Base-by-base conservation (phyloP, 1,139 yeast genomes). In the Suhomyces bokatorum region DNA sequence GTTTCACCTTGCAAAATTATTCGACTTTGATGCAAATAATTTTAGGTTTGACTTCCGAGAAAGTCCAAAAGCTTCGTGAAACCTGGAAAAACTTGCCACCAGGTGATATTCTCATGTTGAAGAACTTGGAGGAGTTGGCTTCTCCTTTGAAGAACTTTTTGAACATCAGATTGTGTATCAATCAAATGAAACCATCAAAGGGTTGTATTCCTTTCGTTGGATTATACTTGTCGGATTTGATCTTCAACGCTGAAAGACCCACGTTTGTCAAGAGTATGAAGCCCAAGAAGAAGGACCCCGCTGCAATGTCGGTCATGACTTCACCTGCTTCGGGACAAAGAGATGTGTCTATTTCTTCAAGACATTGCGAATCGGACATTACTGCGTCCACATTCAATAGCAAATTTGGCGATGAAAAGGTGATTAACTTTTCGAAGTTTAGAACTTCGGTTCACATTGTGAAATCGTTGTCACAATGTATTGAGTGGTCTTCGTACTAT, bases 121-220 rank as follows among this genome's bases (percentile, higher is more conserved):
- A 84, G 59, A 85, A 81, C 57, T 63, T 86, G 44, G 87, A 83
- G 58, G 77, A 78, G 39, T 66, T 85, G 40, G 74, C 87, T 0
- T 80, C 86, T 13, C 85, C 90, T 11, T 67, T 81, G 48, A 78
- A 75, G 57, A 83, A 85, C 60, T 91, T 88, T 60, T 66, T 77
- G 44, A 77, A 78, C 44, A 72, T 91, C 48, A 73, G 97, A 52
- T 64, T 73, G 17, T 79, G 85, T 47, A 73, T 89, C 51, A 80
- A 79, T 52, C 75, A 73, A 35, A 70, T 85, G 49, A 79, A 78
- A 44, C 89, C 90, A 12, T 77, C 87, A 1, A 75, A 72, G 47
- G 98, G 98, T 1, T 85, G 96, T 56, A 82, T 91, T 40, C 98
- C 98, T 22, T 91, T 90, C 62, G 80, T 91, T 42, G 97, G 96